Conservation (phyloP, 192 early-diverging fungal species). For the Radiomyces spectabilis region DNA sequence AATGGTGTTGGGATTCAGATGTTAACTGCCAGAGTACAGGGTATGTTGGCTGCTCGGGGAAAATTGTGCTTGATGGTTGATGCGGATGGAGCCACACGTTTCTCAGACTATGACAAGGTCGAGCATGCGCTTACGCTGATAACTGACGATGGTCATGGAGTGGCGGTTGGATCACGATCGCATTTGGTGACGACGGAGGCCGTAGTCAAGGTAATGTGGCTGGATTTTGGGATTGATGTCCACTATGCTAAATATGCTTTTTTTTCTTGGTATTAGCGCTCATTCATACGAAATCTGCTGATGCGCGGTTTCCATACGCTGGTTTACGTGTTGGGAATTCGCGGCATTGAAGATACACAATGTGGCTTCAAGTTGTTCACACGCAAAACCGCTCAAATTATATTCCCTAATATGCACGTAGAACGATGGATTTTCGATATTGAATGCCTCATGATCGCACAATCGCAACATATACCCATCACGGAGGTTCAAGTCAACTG, state of each 20-base stretch:
- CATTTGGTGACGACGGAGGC: slow-evolving; percentile 81
- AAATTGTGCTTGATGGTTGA: slow-evolving; percentile 83
- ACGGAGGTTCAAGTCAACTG: slow-evolving; percentile 88
- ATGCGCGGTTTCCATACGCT: slow-evolving; percentile 93
- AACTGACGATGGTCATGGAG: slow-evolving; percentile 41
- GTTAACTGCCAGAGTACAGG: slow-evolving; percentile 50
- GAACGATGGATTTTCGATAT: slow-evolving; percentile 99
- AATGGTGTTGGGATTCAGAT: slow-evolving; percentile 88
- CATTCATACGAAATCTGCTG: slow-evolving; percentile 85
- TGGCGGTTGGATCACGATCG: slow-evolving; percentile 87
- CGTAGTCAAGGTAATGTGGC: slow-evolving; percentile 70
- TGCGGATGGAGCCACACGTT: slow-evolving; percentile 91
- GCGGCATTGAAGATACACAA: slow-evolving; percentile 89
- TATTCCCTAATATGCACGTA: slow-evolving; percentile 90
- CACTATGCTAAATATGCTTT: neutral
- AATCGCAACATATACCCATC: slow-evolving; percentile 63
- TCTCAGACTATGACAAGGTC: slow-evolving; percentile 76
- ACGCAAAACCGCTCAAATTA: slow-evolving; percentile 59
- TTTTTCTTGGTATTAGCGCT: slow-evolving; percentile 54
- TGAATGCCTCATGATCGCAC: slow-evolving; percentile 83
- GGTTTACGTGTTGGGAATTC: slow-evolving; percentile 81
- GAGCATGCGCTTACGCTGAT: slow-evolving; percentile 31
- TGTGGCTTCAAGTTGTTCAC: slow-evolving; percentile 97
- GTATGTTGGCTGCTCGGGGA: slow-evolving; percentile 73
- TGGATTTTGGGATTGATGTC: neutral